Conservation (phyloP, 306 rosid species). For the Vigna hirtella region DNA sequence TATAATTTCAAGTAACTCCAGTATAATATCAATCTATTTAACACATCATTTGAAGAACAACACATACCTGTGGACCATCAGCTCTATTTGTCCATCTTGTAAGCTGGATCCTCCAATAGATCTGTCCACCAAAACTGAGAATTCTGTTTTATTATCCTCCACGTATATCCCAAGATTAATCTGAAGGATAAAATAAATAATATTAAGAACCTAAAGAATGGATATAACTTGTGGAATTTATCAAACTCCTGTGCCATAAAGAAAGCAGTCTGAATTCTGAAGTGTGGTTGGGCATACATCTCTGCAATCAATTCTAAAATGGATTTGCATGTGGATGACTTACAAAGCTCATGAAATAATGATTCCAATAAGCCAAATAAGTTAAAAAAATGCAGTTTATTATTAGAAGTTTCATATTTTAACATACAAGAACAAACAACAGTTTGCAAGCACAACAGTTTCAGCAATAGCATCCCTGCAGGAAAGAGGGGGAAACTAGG, state of each 20-base stretch:
- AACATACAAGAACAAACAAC: constrained; percentile 32
- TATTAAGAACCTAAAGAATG: constrained; percentile 38
- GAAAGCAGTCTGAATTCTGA: constrained; percentile 27
- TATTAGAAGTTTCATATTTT: constrained; percentile 3
- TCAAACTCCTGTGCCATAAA: constrained; percentile 2
- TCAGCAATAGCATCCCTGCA: constrained; percentile 27
- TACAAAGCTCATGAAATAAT: constrained; percentile 5
- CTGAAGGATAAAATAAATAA: constrained; percentile 53
- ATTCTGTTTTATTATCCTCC: constrained; percentile 64
- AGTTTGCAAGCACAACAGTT: constrained; percentile 30
- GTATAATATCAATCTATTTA: constrained; percentile 29
- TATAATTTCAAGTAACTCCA: constrained; percentile 5
- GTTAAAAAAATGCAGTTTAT: not conserved
- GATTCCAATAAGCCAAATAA: constrained; percentile 7
- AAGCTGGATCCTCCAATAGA: constrained; percentile 89
- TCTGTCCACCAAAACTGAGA: constrained; percentile 83
- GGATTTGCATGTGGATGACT: constrained; percentile 5
- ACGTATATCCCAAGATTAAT: constrained; percentile 74
- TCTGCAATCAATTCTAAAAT: not conserved
- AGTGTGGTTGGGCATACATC: constrained; percentile 25
- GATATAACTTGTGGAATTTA: constrained; percentile 24
- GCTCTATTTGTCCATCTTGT: constrained; percentile 81
- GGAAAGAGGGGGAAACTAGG: constrained; percentile 18
- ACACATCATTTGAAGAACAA: constrained; percentile 30
- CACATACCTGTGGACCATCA: constrained; percentile 79